Percentiles rank a stretch among this genome's conserved stretches.
phyloP scores from a whole-genome alignment of 345 rosid species.

The Aquilaria yunnanensis region DNA sequence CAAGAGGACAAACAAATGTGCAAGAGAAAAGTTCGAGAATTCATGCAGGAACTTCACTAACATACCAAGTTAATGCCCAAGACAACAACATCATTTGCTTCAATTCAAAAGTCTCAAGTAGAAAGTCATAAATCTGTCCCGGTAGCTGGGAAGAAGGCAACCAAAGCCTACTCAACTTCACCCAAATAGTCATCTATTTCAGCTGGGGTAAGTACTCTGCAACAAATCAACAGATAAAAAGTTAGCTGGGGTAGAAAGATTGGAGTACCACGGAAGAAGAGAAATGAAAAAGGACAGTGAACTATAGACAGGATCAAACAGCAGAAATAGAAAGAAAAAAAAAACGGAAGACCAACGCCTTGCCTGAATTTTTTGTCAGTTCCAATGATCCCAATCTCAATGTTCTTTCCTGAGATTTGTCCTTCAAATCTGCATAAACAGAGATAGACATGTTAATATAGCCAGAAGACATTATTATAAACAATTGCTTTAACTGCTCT shows the following conservation, averaged over 20 bases:
- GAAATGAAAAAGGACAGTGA: no score
- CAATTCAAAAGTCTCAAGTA: background rate
- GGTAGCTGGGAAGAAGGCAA: background rate
- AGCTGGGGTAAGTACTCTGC: constrained; percentile 78
- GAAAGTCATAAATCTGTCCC: background rate
- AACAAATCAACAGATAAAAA: constrained; percentile 3
- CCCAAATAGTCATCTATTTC: constrained; percentile 60
- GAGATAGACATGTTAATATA: background rate
- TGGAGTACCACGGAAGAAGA: no score
- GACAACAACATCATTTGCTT: background rate
- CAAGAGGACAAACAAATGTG: no score
- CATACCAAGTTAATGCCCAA: background rate
- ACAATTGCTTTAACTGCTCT: background rate
- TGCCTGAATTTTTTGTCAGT: constrained; percentile 78
- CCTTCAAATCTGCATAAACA: constrained; percentile 75
- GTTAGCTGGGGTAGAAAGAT: background rate
- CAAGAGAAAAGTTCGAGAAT: no score
- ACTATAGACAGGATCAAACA: no score
- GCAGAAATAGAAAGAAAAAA: background rate
- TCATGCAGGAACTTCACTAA: no score
- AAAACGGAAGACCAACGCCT: constrained; percentile 2
- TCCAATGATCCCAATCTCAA: constrained; percentile 80
- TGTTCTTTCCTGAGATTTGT: constrained; percentile 76
- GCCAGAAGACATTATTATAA: background rate
- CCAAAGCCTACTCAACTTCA: constrained; percentile 45